Conservation (phyloP, 805 yeast genomes). For the Candida pini region DNA sequence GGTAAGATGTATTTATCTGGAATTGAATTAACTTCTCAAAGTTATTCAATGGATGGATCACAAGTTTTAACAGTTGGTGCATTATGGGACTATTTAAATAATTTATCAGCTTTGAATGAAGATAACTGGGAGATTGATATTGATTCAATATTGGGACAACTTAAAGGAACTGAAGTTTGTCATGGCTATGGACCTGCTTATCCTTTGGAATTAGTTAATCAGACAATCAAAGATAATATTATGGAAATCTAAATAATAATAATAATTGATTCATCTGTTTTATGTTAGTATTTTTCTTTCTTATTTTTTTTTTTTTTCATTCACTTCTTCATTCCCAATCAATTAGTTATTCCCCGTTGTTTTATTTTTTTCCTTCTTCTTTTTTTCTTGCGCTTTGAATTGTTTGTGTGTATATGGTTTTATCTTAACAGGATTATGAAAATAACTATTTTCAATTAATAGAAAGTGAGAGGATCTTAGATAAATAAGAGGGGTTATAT, state of each 20-base stretch:
- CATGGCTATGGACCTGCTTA: conserved; percentile 79
- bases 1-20: conserved; percentile 6
- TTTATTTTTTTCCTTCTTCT: background rate
- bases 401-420: too few relatives aligned
- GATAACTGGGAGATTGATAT: conserved; percentile 49
- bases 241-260: too few relatives aligned
- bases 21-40: conserved; percentile 3
- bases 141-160: conserved; percentile 46
- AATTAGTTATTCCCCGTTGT: background rate
- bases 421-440: too few relatives aligned
- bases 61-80: conserved; percentile 67
- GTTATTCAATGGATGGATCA: conserved; percentile 26
- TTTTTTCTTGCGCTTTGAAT: background rate
- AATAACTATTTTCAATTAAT: too few relatives aligned
- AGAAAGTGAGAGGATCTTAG: too few relatives aligned
- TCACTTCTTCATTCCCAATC: too few relatives aligned
- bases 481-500: too few relatives aligned
- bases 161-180: conserved; percentile 68
- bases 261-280: background rate
- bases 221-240: conserved; percentile 21
- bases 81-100: conserved; percentile 72
- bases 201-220: conserved; percentile 38
- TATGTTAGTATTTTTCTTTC: background rate
- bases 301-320: background rate
- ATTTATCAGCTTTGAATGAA: conserved; percentile 42